Percentiles rank a stretch among this genome's conserved stretches.
Conservation (phyloP, 306 rosid species). For the Dalbergia oliveri region DNA sequence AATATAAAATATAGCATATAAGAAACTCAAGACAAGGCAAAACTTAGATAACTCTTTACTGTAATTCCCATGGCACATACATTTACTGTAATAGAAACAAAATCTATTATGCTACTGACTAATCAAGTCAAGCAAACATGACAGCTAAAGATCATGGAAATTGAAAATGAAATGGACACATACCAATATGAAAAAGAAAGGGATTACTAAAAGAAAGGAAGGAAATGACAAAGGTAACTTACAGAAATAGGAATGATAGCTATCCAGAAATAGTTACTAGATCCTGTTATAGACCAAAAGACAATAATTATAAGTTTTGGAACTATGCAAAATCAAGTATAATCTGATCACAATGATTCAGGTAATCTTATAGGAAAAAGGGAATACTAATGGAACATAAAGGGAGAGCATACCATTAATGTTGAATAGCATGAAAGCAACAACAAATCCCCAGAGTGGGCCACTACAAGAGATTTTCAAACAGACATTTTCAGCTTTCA, state of each 20-base stretch:
- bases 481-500: slow-evolving; percentile 35
- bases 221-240: slow-evolving; percentile 47
- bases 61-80: too few species aligned
- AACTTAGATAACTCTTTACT: background rate
- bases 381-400: background rate
- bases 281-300: slow-evolving; percentile 57
- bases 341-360: background rate
- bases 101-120: background rate
- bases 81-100: background rate
- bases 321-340: slow-evolving; percentile 10
- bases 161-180: background rate
- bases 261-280: slow-evolving; percentile 84
- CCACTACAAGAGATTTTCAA: slow-evolving; percentile 60
- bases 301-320: slow-evolving; percentile 16
- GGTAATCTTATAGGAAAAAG: background rate
- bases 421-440: slow-evolving; percentile 79
- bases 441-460: slow-evolving; percentile 85
- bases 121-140: background rate
- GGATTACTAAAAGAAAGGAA: background rate
- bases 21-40: slow-evolving; percentile 26
- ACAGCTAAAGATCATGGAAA: background rate
- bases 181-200: background rate
- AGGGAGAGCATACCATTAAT: slow-evolving; percentile 57
- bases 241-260: slow-evolving; percentile 75
- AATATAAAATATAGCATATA: background rate